Evolutionary conservation across 2,329 filamentous ascomycete species (phyloP).

Genomic region (Elsinoe perseae): DNA sequence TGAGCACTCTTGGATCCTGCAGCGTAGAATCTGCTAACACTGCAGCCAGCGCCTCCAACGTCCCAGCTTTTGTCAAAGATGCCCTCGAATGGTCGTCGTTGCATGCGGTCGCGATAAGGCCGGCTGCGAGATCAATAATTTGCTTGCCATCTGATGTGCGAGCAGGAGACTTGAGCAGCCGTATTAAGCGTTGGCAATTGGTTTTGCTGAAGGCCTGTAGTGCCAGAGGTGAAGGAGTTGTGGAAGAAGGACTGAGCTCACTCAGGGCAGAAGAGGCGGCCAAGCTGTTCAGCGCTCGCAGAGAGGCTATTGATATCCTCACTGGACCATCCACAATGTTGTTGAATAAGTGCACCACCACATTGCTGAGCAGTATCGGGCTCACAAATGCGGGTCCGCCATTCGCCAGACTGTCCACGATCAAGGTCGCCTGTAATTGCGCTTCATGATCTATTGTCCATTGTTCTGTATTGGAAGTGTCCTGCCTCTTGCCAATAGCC

Average conservation of each 20-base stretch:
- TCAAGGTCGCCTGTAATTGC: slow-evolving; percentile 69
- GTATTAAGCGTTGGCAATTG: slow-evolving; percentile 54
- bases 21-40: slow-evolving; percentile 47
- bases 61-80: slow-evolving; percentile 60
- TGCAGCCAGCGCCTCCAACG: slow-evolving; percentile 70
- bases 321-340: slow-evolving; percentile 46
- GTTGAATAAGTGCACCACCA: slow-evolving; percentile 12
- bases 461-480: slow-evolving; percentile 38
- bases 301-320: slow-evolving; percentile 61
- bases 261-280: slow-evolving; percentile 48
- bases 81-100: slow-evolving; percentile 62
- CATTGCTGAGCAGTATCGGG: slow-evolving; percentile 19
- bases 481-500: slow-evolving; percentile 41
- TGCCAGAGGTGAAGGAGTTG: slow-evolving; percentile 15
- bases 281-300: slow-evolving; percentile 67
- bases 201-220: slow-evolving; percentile 52
- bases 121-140: slow-evolving; percentile 54
- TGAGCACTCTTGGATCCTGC: not conserved
- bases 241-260: slow-evolving; percentile 9
- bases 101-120: slow-evolving; percentile 56
- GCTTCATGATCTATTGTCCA: slow-evolving; percentile 59
- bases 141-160: slow-evolving; percentile 48
- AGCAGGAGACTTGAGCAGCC: slow-evolving; percentile 56
- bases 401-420: slow-evolving; percentile 77
- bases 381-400: slow-evolving; percentile 53